Evolutionary conservation across 2,329 filamentous ascomycete species (phyloP).

Genomic region (Aspergillus pseudotamarii): DNA sequence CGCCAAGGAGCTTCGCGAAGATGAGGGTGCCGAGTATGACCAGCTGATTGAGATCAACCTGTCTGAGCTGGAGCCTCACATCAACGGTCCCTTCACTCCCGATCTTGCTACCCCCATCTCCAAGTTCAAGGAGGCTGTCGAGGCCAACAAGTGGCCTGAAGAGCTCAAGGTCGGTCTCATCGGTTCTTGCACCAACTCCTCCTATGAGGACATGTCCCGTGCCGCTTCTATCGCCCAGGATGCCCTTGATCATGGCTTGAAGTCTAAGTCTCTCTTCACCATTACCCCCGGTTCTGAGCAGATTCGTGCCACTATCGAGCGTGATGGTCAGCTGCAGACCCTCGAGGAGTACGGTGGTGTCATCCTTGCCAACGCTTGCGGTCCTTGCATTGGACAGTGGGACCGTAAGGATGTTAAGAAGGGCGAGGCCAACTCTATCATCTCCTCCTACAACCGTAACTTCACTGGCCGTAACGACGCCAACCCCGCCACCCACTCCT

Average conservation of each 20-base stretch:
- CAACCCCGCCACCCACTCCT: constrained; percentile 92
- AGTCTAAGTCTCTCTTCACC: constrained; percentile 90
- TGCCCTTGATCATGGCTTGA: constrained; percentile 87
- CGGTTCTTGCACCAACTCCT: constrained; percentile 96
- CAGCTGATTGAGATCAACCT: constrained; percentile 96
- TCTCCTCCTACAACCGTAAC: constrained; percentile 99
- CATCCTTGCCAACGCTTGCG: constrained; percentile 93
- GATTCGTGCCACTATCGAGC: constrained; percentile 88
- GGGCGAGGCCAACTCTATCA: constrained; percentile 92
- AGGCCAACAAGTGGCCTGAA: constrained; percentile 93
- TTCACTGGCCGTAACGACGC: constrained; percentile 98
- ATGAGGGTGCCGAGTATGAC: constrained; percentile 92
- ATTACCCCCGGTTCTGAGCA: constrained; percentile 97
- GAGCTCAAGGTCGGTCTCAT: constrained; percentile 97
- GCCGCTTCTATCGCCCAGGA: constrained; percentile 89
- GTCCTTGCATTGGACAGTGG: constrained; percentile 93
- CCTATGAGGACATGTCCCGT: constrained; percentile 88
- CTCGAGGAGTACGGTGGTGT: constrained; percentile 96
- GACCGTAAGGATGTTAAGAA: constrained; percentile 92
- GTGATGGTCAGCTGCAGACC: constrained; percentile 88
- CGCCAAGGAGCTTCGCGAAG: constrained; percentile 80
- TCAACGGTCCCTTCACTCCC: constrained; percentile 98
- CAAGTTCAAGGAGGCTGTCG: constrained; percentile 93
- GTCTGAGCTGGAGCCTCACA: constrained; percentile 90
- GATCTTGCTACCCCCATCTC: constrained; percentile 97